Percentiles rank a stretch among this genome's conserved stretches.
Conservation (phyloP, 257 asterid species). For the Cinchona pubescens region DNA sequence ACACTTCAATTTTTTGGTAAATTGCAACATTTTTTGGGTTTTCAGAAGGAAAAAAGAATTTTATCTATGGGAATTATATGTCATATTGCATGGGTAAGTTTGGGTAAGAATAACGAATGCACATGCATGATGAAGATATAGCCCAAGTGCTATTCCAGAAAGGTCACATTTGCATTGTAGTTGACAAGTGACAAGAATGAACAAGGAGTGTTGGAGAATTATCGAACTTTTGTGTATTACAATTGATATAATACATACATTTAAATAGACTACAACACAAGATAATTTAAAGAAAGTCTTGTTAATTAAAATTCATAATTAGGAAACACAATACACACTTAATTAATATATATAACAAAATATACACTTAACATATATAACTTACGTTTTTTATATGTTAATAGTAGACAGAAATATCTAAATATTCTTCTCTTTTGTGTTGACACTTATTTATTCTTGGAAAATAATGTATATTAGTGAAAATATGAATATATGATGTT, state of each 20-base stretch:
- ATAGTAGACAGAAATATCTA: no score
- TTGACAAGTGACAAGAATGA: no score
- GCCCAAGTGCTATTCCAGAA: constrained; percentile 22
- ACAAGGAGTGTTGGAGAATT: no score
- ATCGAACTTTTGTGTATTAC: no score
- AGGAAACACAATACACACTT: no score
- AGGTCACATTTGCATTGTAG: constrained; percentile 5
- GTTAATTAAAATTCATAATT: no score
- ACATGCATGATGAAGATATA: constrained; percentile 27
- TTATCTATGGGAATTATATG: not conserved
- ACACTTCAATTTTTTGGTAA: not conserved
- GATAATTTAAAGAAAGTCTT: no score
- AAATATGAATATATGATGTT: not conserved
- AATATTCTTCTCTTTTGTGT: not conserved
- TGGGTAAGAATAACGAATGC: constrained; percentile 22
- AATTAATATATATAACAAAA: no score
- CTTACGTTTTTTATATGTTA: no score
- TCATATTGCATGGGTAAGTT: not conserved
- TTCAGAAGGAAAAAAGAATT: not conserved
- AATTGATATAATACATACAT: no score
- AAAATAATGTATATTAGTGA: constrained; percentile 21
- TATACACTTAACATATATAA: no score
- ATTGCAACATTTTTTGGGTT: not conserved
- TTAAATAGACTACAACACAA: no score
- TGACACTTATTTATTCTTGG: constrained; percentile 10